These are phyloP conservation scores for Xylariaceae sp. DNA, from an alignment of 2,329 filamentous ascomycete genomes.

Conservation along the genomic window DNA sequence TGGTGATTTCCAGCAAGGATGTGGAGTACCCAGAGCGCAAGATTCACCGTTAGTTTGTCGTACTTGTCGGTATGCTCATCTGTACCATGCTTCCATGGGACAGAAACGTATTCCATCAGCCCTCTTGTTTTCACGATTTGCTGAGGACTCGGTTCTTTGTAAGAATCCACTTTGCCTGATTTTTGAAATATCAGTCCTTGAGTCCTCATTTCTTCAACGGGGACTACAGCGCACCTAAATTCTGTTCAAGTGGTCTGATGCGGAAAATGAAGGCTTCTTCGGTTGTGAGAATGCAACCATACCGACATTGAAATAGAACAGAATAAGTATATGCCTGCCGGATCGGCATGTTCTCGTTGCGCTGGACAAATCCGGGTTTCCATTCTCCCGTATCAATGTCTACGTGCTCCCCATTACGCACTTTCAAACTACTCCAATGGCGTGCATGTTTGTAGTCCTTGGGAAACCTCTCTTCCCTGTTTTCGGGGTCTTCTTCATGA, in stretches of 20 bases:
- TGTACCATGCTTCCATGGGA: background rate
- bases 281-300: constrained; percentile 1
- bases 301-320: background rate
- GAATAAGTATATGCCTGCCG: background rate
- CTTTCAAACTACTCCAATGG: too few species aligned
- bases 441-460: too few species aligned
- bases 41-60: background rate
- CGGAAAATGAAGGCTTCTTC: constrained; percentile 2
- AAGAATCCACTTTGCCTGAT: too few species aligned
- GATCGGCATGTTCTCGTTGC: background rate
- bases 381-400: background rate
- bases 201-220: too few species aligned
- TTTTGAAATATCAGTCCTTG: too few species aligned
- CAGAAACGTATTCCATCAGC: too few species aligned
- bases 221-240: background rate
- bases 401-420: background rate
- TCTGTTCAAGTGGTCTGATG: background rate
- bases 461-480: too few species aligned
- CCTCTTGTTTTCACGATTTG: too few species aligned
- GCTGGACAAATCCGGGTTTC: background rate
- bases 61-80: background rate
- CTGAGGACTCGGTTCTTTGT: too few species aligned
- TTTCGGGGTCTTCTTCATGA: background rate
- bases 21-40: background rate
- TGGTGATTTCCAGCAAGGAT: background rate